Evolutionary conservation across 1,284 basidiomycete genomes (phyloP), one percentile per base, ranked within the genome.

Genomic region (Dichomitus squalens): DNA sequence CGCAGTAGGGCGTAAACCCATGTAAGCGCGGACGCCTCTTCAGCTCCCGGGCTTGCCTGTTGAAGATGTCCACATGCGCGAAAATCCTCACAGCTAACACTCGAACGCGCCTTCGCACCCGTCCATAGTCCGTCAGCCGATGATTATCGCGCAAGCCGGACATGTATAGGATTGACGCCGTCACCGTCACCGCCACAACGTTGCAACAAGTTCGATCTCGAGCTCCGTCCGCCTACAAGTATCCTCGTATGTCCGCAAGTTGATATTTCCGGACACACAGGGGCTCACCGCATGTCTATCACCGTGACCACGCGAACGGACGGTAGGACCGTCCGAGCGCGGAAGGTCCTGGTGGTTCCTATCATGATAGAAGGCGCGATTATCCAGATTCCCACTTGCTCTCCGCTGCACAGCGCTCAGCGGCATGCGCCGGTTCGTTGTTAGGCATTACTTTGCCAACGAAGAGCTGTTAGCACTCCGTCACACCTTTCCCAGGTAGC

Each of bases 361-460:
- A 62, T 62, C 60, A 57, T 57, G 60, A 62, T 61, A 57, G 55
- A 52, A 48, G 4, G 33, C 36, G 36, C 27, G 47, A 51, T 47
- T 38, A 18, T 40, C 47, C 38, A 41, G 47, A 52, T 51, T 43
- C 46, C 20, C 16, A 14, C 18, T 12, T n/a, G 20, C 33, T 14
- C 25, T 27, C 14, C 25, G 25, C 14, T n/a, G 41, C 41, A 44
- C 25, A 41, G 20, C 23, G 46, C n/a, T 43, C 12, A 31, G 38
- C 34, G 35, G 38, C 39, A 49, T 21, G 25, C 53, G 43, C 39
- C 11, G 29, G 38, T 23, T 51, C 36, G 31, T 39, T 20, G 41
- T 31, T 47, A 29, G 29, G 35, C 44, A 31, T 27, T 39, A 20
- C 43, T 34, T 11, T 35, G 12, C 12, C 47, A 21, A 27, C 53